These are phyloP conservation scores for Saccharomycopsis javanensis DNA, from an alignment of 805 yeast genomes.

Conservation along the genomic window DNA sequence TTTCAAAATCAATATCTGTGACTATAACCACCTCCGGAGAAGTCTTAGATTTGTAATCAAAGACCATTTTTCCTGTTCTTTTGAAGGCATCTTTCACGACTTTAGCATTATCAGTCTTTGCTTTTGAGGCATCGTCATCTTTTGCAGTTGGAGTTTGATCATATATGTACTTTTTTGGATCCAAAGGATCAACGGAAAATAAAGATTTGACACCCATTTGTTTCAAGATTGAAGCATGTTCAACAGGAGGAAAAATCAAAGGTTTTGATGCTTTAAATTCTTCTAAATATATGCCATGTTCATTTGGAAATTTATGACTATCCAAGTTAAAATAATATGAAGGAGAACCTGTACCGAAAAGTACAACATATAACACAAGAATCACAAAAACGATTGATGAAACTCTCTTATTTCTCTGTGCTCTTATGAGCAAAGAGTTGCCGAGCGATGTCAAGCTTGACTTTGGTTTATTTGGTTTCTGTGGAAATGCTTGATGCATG, in stretches of 20 bases:
- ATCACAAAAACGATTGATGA: conserved; percentile 6
- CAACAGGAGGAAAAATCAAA: conserved; percentile 65
- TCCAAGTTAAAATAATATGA: conserved; percentile 10
- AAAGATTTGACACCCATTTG: conserved; percentile 45
- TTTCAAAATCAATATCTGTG: conserved; percentile 67
- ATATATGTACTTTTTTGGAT: conserved; percentile 20
- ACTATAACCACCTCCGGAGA: conserved; percentile 66
- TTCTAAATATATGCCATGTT: conserved; percentile 36
- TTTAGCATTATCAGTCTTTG: conserved; percentile 23
- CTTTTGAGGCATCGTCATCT: neutral
- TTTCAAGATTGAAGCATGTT: conserved; percentile 52
- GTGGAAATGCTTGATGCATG: conserved; percentile 20
- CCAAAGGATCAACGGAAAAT: conserved; percentile 25
- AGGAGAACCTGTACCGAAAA: conserved; percentile 9
- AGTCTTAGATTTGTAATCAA: conserved; percentile 27
- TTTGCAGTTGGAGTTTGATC: conserved; percentile 14
- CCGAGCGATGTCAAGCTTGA: neutral
- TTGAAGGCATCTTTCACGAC: conserved; percentile 49
- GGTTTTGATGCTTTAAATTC: conserved; percentile 42
- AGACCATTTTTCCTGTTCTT: conserved; percentile 55
- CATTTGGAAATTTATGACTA: conserved; percentile 22
- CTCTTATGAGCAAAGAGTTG: conserved; percentile 3
- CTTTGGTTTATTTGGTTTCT: conserved; percentile 17
- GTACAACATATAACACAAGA: conserved; percentile 12
- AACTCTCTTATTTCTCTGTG: conserved; percentile 12